These are phyloP conservation scores for Quillaja saponaria DNA, from an alignment of 306 rosid genomes.

Conservation along the genomic window DNA sequence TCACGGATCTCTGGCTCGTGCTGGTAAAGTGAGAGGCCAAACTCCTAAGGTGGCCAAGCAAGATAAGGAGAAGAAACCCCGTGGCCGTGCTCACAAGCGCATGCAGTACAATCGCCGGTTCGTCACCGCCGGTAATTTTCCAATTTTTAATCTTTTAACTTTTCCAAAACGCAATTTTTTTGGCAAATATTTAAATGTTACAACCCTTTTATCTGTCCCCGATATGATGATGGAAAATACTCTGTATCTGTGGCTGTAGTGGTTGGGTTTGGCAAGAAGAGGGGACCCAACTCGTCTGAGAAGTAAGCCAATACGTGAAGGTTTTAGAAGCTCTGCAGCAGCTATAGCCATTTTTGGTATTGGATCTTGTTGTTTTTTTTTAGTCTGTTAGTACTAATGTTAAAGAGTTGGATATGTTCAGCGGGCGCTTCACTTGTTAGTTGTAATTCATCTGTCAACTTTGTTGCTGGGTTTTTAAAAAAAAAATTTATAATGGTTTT, in stretches of 20 bases:
- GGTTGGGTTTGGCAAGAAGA: slow-evolving; percentile 61
- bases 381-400: neutral
- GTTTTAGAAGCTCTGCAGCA: too few species aligned
- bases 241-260: slow-evolving; percentile 33
- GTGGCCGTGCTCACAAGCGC: slow-evolving; percentile 60
- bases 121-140: slow-evolving; percentile 49
- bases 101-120: slow-evolving; percentile 62
- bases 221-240: too few species aligned
- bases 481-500: too few species aligned
- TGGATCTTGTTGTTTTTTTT: neutral
- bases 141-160: neutral
- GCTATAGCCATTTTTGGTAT: neutral
- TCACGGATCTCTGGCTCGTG: slow-evolving; percentile 60
- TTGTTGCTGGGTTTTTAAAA: too few species aligned
- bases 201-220: too few species aligned
- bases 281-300: slow-evolving; percentile 65
- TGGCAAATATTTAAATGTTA: too few species aligned
- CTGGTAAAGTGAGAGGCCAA: slow-evolving; percentile 60
- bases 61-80: slow-evolving; percentile 59
- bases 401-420: neutral
- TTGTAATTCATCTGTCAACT: too few species aligned
- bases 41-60: slow-evolving; percentile 60
- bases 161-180: too few species aligned
- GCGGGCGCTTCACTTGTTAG: neutral
- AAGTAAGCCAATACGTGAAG: slow-evolving; percentile 33